Conservation (phyloP, 2,329 filamentous ascomycete genomes). For the Cercospora zeae-maydis region DNA sequence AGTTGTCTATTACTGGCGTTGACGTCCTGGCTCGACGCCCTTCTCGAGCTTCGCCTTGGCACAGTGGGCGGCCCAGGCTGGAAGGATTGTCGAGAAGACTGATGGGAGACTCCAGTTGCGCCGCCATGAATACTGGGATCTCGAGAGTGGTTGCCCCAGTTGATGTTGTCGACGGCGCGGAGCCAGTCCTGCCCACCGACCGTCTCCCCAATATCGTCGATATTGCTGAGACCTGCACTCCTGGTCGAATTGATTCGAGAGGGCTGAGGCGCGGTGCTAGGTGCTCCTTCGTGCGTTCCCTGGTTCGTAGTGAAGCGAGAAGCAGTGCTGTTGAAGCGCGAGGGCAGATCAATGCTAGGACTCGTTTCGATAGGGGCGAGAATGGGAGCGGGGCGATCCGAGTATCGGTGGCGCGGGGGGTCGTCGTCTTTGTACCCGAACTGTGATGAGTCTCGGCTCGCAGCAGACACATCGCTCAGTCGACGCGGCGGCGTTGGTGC, state of each 20-base stretch:
- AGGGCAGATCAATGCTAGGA: slow-evolving; percentile 32
- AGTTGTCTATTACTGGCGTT: slow-evolving; percentile 7
- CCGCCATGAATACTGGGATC: slow-evolving; percentile 9
- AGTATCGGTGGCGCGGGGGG: slow-evolving; percentile 11
- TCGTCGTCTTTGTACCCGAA: slow-evolving; percentile 1
- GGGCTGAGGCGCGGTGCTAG: not conserved
- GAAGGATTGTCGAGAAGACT: slow-evolving; percentile 1
- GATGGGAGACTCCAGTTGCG: not conserved
- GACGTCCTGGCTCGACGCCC: slow-evolving; percentile 25
- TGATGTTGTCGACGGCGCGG: slow-evolving; percentile 28
- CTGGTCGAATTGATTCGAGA: slow-evolving; percentile 10
- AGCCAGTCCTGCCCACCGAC: slow-evolving; percentile 29
- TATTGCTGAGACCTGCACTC: slow-evolving; percentile 1
- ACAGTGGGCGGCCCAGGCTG: slow-evolving; percentile 22
- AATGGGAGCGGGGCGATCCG: slow-evolving; percentile 26
- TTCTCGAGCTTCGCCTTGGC: slow-evolving; percentile 27
- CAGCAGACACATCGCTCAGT: slow-evolving; percentile 15
- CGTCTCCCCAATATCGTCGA: slow-evolving; percentile 11
- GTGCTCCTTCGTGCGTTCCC: not conserved
- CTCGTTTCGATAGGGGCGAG: slow-evolving; percentile 32
- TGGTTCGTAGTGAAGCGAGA: slow-evolving; percentile 10
- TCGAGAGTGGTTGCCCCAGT: slow-evolving; percentile 26
- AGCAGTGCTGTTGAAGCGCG: slow-evolving; percentile 31
- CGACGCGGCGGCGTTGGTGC: slow-evolving; percentile 11
- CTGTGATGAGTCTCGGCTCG: slow-evolving; percentile 4